Base-by-base conservation (phyloP, 2,329 filamentous ascomycete genomes). In the Fusarium penzigii region DNA sequence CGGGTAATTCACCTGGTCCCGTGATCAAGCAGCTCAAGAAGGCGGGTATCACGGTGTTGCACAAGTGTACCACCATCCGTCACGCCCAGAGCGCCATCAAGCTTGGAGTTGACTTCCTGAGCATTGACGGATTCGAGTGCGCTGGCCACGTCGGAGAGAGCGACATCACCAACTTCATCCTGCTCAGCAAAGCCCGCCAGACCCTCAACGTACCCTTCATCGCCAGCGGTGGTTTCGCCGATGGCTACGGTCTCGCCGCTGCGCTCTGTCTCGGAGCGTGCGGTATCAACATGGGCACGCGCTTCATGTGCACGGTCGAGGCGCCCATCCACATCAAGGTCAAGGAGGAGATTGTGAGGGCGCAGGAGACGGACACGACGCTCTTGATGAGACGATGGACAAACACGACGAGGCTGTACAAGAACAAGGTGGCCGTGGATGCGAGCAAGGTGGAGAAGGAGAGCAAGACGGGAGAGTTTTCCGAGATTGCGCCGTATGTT, bases 61-160 rank as follows among this genome's bases (percentile, higher is more conserved):
- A 99, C 83, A 99, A 99, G 78, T 97, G 94, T 79, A 99, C 94
- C 9, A 95, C 91, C 6, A 96, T 99, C 75, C 81, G 92, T 49
- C 94, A 99, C 70, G 94, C 94, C 17, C 84, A 91, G 72, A 92
- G 88, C 60, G 94, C 94, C 44, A 82, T 96, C 53, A 96, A 96
- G 75, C 85, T 97, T 39, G 94, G 94, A 58, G 94, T 97, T 5
- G 94, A 99, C 73, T 97, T 99, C 75, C 77, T 99, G 52, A 92
- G 88, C 61, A 97, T 99, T 64, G 94, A 99, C 70, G 94, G 94
- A 41, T 97, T 99, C 70, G 94, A 99, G 74, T 99, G 94, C 75
- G 94, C 92, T 41, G 94, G 82, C 61, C 90, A 94, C 77, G 90
- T 94, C 49, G 90, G 90, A 69, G 90, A 94, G 78, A 86, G 82